phyloP scores from a whole-genome alignment of 2,329 filamentous ascomycete species.

The Trichoderma aggressivum region DNA sequence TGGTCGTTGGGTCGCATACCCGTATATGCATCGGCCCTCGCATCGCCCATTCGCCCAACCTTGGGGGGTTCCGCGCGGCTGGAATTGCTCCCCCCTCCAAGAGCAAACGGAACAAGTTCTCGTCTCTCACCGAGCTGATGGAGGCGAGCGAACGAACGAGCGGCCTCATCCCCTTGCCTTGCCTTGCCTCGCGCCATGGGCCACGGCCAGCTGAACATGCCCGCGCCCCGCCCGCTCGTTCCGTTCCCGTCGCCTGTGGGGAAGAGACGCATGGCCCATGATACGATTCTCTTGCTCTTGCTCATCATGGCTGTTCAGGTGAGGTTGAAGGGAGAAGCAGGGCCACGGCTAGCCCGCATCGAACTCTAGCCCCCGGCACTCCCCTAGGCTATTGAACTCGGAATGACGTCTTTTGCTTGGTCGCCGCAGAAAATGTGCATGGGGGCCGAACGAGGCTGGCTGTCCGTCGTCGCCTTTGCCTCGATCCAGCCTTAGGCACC shows the following conservation, averaged over 20 bases:
- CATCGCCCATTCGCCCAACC: not conserved
- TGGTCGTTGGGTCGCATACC: not conserved
- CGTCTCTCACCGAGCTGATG: slow-evolving; percentile 8
- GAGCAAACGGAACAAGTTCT: not conserved
- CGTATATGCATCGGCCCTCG: not conserved
- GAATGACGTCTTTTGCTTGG: not conserved
- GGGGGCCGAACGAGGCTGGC: slow-evolving; percentile 10
- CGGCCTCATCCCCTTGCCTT: not conserved
- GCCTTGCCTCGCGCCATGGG: not conserved
- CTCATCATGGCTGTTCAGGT: not conserved
- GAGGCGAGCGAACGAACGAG: not conserved
- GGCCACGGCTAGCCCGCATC: not conserved
- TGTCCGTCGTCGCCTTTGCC: not conserved
- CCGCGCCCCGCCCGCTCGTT: not conserved
- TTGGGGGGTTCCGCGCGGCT: not conserved
- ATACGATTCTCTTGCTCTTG: not conserved
- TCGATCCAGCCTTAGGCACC: slow-evolving; percentile 4
- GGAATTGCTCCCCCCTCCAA: not conserved
- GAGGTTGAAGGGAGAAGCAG: not conserved
- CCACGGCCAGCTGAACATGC: slow-evolving; percentile 3
- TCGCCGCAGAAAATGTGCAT: not conserved
- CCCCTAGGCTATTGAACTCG: not conserved
- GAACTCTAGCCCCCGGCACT: not conserved
- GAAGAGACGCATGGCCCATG: not conserved
- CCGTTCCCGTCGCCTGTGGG: not conserved